Conservation (phyloP, 1,139 yeast species). For the Arxiozyma bovina region DNA sequence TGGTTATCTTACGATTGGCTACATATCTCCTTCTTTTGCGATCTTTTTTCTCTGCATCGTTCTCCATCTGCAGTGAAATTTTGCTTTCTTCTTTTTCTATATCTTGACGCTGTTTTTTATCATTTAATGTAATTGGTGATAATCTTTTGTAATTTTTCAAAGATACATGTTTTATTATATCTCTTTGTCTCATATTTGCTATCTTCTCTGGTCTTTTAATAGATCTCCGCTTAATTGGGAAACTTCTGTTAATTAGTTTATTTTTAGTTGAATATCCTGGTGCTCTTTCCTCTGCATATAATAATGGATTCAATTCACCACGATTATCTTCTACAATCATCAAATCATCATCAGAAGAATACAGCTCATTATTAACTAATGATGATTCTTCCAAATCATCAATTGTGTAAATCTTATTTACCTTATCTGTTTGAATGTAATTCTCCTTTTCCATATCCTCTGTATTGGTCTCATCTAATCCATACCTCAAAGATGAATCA, state of each 20-base stretch:
- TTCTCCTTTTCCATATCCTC: background rate
- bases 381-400: background rate
- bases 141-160: background rate
- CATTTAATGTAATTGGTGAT: background rate
- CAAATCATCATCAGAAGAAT: background rate
- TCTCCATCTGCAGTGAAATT: background rate
- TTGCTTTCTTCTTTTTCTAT: background rate
- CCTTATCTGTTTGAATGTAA: background rate
- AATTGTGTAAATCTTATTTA: background rate
- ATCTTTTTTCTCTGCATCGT: background rate
- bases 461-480: background rate
- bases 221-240: background rate
- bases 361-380: background rate
- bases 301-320: background rate
- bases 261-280: background rate
- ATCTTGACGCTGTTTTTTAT: background rate
- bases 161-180: background rate
- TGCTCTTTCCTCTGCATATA: background rate
- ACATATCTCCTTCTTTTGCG: slow-evolving; percentile 1
- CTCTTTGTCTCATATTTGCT: background rate
- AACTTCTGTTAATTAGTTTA: background rate
- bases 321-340: background rate
- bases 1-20: background rate
- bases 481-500: slow-evolving; percentile 2
- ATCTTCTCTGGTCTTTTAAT: background rate